Evolutionary conservation across 805 yeast species (phyloP).

Genomic region (Wickerhamiella kazuoi): DNA sequence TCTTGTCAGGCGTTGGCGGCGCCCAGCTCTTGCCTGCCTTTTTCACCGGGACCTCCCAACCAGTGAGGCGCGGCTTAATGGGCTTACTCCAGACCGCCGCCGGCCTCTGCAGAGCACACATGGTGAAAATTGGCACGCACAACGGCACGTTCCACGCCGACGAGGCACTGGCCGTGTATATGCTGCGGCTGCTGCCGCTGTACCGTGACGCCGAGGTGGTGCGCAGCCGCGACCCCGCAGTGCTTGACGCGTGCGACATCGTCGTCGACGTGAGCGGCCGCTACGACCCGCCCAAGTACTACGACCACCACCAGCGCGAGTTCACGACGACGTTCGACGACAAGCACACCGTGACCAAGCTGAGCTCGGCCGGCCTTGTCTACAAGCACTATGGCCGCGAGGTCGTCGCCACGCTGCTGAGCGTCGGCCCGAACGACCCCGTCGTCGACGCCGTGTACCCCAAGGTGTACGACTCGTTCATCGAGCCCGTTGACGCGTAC

Average conservation of each 20-base stretch:
- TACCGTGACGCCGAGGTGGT: slow-evolving; percentile 49
- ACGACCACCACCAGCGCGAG: slow-evolving; percentile 94
- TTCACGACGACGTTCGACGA: slow-evolving; percentile 57
- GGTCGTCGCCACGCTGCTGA: slow-evolving; percentile 29
- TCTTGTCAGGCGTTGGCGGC: too few relatives aligned
- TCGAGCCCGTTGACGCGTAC: slow-evolving; percentile 83
- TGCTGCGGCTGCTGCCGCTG: slow-evolving; percentile 56
- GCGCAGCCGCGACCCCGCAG: slow-evolving; percentile 68
- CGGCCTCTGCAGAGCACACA: slow-evolving; percentile 1
- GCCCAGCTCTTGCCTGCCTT: too few relatives aligned
- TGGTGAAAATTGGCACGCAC: slow-evolving; percentile 56
- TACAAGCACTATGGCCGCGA: slow-evolving; percentile 42
- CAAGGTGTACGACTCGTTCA: slow-evolving; percentile 67
- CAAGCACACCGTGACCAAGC: slow-evolving; percentile 44
- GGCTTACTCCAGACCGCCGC: not conserved
- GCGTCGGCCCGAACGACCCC: slow-evolving; percentile 21
- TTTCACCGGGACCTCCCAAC: too few relatives aligned
- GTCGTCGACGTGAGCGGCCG: slow-evolving; percentile 91
- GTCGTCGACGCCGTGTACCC: slow-evolving; percentile 49
- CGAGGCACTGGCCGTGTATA: slow-evolving; percentile 82
- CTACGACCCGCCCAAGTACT: slow-evolving; percentile 69
- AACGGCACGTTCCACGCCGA: slow-evolving; percentile 90
- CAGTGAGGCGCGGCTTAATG: too few relatives aligned
- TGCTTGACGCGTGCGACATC: slow-evolving; percentile 75
- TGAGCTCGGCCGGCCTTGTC: slow-evolving; percentile 85